Conservation (phyloP, 192 early-diverging fungal species). For the Phlyctochytrium planicorne region DNA sequence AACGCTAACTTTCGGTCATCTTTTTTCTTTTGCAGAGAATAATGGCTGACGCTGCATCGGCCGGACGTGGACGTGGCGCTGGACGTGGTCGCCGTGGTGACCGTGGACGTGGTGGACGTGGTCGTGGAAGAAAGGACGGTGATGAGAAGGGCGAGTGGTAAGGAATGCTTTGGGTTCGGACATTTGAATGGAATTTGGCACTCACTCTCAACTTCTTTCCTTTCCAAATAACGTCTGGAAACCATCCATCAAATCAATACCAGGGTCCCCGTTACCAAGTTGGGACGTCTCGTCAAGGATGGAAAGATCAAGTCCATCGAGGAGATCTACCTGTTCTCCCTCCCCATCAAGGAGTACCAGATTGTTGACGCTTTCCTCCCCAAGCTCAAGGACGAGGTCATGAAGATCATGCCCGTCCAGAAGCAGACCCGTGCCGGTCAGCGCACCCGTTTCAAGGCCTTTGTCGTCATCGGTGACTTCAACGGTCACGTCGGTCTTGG, state of each 20-base stretch:
- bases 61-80: conserved; percentile 65
- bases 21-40: too few species aligned
- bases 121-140: conserved; percentile 84
- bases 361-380: conserved; percentile 95
- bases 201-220: neutral
- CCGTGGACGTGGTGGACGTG: conserved; percentile 56
- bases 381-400: conserved; percentile 97
- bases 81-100: conserved; percentile 78
- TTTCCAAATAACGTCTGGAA: neutral
- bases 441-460: conserved; percentile 99
- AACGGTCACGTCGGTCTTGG: conserved; percentile 99
- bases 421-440: conserved; percentile 99
- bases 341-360: conserved; percentile 99
- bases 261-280: conserved; percentile 94
- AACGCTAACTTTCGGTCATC: too few species aligned
- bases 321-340: conserved; percentile 96
- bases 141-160: conserved; percentile 68
- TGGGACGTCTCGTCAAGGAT: conserved; percentile 98
- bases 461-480: conserved; percentile 96
- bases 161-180: neutral
- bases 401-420: conserved; percentile 99
- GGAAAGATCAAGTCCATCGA: conserved; percentile 96
- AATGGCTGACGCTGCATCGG: conserved; percentile 41
- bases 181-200: neutral
- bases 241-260: conserved; percentile 7